These are phyloP conservation scores for Rutstroemia sp. DNA, from an alignment of 2,329 filamentous ascomycete genomes.

Conservation along the genomic window DNA sequence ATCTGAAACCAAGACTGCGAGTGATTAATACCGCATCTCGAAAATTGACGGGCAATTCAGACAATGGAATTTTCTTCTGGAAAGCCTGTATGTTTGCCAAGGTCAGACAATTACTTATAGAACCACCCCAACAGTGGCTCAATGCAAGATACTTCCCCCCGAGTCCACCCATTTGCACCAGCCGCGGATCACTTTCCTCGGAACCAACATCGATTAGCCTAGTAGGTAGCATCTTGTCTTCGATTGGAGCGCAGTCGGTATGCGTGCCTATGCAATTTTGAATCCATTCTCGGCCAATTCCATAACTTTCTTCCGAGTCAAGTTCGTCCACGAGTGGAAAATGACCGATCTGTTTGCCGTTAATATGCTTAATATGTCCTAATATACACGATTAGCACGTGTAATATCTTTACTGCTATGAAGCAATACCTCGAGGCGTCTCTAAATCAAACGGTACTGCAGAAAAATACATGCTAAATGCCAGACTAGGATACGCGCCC, in stretches of 20 bases:
- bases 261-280: conserved; percentile 1
- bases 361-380: neutral
- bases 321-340: neutral
- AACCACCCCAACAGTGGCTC: too few relatives aligned
- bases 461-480: too few relatives aligned
- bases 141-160: too few relatives aligned
- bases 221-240: conserved; percentile 7
- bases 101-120: too few relatives aligned
- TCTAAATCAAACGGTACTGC: too few relatives aligned
- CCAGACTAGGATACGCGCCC: too few relatives aligned
- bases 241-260: neutral
- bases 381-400: neutral
- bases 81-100: too few relatives aligned
- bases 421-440: neutral
- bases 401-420: neutral
- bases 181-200: neutral
- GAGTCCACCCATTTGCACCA: too few relatives aligned
- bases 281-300: conserved; percentile 4
- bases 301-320: neutral
- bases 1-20: too few relatives aligned
- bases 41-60: too few relatives aligned
- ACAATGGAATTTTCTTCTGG: too few relatives aligned
- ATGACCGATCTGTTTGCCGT: neutral
- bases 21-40: too few relatives aligned
- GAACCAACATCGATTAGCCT: conserved; percentile 16